A percentile compares a stretch with the other conserved stretches of the same genome.
phyloP scores from a whole-genome alignment of 768 basidiomycete species.

The Phylloporus arenicola region DNA sequence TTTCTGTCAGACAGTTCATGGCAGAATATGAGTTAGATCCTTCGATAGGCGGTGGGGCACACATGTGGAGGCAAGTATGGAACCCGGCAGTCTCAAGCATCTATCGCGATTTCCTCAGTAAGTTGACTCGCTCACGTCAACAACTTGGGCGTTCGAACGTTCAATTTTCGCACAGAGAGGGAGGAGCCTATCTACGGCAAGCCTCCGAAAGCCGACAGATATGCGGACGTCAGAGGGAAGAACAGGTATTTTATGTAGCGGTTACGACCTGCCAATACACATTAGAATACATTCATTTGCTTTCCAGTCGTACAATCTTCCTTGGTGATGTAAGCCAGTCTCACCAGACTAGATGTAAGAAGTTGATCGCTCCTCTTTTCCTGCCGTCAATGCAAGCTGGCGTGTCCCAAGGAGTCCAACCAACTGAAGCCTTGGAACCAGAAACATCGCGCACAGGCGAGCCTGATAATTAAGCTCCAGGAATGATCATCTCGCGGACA shows the following conservation, averaged over 20 bases:
- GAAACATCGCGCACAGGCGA: too few species aligned
- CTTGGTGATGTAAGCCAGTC: too few species aligned
- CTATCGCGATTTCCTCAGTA: conserved; percentile 62
- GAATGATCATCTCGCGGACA: too few species aligned
- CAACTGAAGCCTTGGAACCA: too few species aligned
- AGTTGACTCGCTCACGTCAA: conserved; percentile 27
- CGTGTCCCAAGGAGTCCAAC: too few species aligned
- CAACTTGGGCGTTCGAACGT: background rate
- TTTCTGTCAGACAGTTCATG: conserved; percentile 63
- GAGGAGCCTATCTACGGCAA: conserved; percentile 24
- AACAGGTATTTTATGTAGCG: conserved; percentile 25
- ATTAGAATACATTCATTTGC: too few species aligned
- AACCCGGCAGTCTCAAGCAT: conserved; percentile 57
- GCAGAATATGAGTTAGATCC: conserved; percentile 48
- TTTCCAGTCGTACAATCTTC: too few species aligned
- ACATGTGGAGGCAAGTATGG: conserved; percentile 85
- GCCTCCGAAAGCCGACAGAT: conserved; percentile 28
- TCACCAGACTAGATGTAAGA: too few species aligned
- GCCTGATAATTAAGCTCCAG: too few species aligned
- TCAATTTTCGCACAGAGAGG: conserved; percentile 10
- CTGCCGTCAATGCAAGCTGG: too few species aligned
- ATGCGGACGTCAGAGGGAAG: conserved; percentile 26
- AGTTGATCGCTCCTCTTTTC: too few species aligned
- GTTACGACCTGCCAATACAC: too few species aligned
- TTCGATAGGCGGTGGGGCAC: conserved; percentile 60